These are phyloP conservation scores for Raddia distichophylla DNA, from an alignment of 176 grass and related monocot genomes.

Conservation along the genomic window DNA sequence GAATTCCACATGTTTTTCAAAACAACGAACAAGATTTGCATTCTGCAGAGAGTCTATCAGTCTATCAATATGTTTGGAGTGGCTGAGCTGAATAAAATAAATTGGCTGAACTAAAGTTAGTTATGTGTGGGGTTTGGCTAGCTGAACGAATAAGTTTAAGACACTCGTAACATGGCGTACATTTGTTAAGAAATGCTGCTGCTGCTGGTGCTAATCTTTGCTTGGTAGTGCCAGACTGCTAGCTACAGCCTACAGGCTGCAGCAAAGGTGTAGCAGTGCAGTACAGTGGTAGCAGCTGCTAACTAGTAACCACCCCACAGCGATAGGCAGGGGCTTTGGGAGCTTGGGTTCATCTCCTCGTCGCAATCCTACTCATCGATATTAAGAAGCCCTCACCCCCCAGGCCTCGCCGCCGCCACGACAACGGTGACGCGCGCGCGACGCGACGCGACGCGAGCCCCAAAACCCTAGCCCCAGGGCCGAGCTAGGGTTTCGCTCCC, in stretches of 20 bases:
- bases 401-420: too few species aligned
- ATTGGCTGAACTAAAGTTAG: too few species aligned
- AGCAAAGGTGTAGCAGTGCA: too few species aligned
- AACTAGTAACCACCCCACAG: neutral
- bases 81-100: too few species aligned
- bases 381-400: too few species aligned
- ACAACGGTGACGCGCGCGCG: constrained; percentile 14
- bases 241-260: neutral
- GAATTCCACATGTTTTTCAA: too few species aligned
- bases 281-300: neutral
- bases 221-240: neutral
- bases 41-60: too few species aligned
- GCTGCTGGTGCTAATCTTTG: neutral
- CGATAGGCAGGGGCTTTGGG: constrained; percentile 12
- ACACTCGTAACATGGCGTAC: too few species aligned
- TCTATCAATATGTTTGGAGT: too few species aligned
- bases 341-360: constrained; percentile 15
- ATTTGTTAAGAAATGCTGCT: neutral
- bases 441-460: constrained; percentile 24
- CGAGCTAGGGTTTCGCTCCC: constrained; percentile 37
- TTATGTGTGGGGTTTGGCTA: too few species aligned
- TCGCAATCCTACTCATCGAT: neutral
- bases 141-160: too few species aligned
- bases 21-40: too few species aligned
- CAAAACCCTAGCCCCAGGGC: constrained; percentile 51